Conservation (phyloP, 2,329 filamentous ascomycete species). For the Aspergillus awamori region DNA sequence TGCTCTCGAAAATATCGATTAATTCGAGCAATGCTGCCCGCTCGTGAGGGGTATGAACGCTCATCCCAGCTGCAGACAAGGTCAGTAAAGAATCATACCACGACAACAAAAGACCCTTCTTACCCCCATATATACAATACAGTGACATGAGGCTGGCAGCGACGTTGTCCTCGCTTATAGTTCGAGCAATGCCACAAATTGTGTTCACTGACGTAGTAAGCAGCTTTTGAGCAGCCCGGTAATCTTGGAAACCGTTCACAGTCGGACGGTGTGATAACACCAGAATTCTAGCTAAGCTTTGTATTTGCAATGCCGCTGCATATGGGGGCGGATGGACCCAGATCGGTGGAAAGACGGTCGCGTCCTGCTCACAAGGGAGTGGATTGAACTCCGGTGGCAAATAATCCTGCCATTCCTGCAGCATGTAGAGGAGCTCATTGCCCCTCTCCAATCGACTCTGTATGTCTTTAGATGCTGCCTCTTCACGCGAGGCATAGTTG, state of each 20-base stretch:
- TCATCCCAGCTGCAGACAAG: conserved; percentile 25
- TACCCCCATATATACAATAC: conserved; percentile 33
- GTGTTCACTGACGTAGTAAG: conserved; percentile 27
- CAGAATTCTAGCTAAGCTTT: conserved; percentile 57
- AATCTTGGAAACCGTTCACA: conserved; percentile 53
- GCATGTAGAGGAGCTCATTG: conserved; percentile 50
- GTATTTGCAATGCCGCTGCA: conserved; percentile 55
- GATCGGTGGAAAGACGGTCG: conserved; percentile 49
- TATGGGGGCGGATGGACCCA: conserved; percentile 56
- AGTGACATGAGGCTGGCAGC: conserved; percentile 27
- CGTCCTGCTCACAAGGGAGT: conserved; percentile 37
- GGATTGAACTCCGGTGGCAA: conserved; percentile 48
- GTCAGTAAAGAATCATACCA: neutral
- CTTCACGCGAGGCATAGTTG: conserved; percentile 61
- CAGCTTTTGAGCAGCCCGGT: conserved; percentile 32
- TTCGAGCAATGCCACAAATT: conserved; percentile 32
- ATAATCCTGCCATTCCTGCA: conserved; percentile 54
- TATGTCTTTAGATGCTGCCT: conserved; percentile 46
- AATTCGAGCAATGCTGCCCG: conserved; percentile 26
- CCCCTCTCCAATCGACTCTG: conserved; percentile 51
- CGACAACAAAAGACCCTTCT: neutral
- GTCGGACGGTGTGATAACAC: conserved; percentile 58
- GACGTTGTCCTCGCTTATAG: conserved; percentile 23
- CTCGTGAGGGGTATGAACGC: conserved; percentile 28
- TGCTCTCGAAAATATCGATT: conserved; percentile 24